Conservation (phyloP, 179 eudicot genomes). For the Heliamphora pulchella region DNA sequence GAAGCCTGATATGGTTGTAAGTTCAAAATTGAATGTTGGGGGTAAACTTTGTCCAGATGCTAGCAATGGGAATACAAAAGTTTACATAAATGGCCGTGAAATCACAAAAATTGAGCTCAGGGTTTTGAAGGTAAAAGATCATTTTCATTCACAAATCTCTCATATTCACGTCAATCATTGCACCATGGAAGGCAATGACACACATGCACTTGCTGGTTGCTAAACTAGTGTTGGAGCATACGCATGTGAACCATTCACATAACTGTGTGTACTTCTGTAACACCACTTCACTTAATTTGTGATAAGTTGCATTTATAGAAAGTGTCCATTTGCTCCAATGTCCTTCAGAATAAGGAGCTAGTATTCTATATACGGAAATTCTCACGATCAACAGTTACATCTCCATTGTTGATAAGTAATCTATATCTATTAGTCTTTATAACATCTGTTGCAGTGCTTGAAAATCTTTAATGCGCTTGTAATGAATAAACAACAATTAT, state of each 20-base stretch:
- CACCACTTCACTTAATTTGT: neutral
- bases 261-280: neutral
- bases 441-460: neutral
- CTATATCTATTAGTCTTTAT: neutral
- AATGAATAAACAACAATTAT: neutral
- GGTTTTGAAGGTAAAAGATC: slow-evolving; percentile 27
- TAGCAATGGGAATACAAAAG: slow-evolving; percentile 35
- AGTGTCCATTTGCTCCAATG: neutral
- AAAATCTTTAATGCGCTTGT: neutral
- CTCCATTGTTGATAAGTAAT: neutral
- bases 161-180: neutral
- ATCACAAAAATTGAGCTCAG: slow-evolving; percentile 36
- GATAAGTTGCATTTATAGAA: neutral
- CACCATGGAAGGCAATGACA: neutral
- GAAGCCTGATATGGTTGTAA: slow-evolving; percentile 36
- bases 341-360: neutral
- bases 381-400: neutral
- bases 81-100: slow-evolving; percentile 38
- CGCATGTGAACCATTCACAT: neutral
- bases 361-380: neutral
- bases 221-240: too few relatives aligned
- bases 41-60: slow-evolving; percentile 36
- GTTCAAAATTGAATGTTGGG: slow-evolving; percentile 33
- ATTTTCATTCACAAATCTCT: neutral
- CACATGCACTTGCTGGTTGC: neutral